Percentiles rank a stretch among this genome's conserved stretches.
Evolutionary conservation across 257 asterid species (phyloP).

Genomic region (Solanum verrucosum): DNA sequence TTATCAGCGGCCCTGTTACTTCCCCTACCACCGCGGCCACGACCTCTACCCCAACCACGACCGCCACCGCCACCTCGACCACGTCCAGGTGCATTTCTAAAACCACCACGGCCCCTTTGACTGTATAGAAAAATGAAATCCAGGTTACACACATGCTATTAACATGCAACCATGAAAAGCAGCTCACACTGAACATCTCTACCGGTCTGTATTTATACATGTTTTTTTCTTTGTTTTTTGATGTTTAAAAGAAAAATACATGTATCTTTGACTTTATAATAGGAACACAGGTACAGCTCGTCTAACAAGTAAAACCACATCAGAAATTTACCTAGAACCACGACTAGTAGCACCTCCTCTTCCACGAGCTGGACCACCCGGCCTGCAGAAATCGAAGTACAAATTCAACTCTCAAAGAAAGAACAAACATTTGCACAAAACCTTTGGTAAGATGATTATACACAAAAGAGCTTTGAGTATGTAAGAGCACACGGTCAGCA

Average conservation of each 20-base stretch:
- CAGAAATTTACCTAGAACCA: conserved; percentile 39
- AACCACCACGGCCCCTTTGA: conserved; percentile 40
- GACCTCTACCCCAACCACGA: conserved; percentile 10
- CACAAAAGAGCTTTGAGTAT: background rate
- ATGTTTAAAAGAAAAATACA: background rate
- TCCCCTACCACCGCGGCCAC: conserved; percentile 43
- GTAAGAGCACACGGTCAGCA: background rate
- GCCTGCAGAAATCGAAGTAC: background rate
- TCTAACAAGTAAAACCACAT: background rate
- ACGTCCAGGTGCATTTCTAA: conserved; percentile 28
- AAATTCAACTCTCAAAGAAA: background rate
- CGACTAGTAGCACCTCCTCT: conserved; percentile 42
- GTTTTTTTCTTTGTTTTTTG: too few species aligned
- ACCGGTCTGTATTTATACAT: background rate
- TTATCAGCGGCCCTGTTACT: conserved; percentile 39
- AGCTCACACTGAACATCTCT: background rate
- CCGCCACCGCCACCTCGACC: conserved; percentile 25
- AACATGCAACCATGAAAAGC: background rate
- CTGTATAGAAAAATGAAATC: conserved; percentile 11
- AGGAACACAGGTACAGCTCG: background rate
- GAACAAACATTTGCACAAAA: background rate
- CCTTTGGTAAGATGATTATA: background rate
- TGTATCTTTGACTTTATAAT: background rate
- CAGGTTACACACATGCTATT: background rate
- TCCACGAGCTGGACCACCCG: conserved; percentile 37